Evolutionary conservation across 306 rosid species (phyloP), one percentile per base, ranked within the genome.

Genomic region (Benincasa hispida): DNA sequence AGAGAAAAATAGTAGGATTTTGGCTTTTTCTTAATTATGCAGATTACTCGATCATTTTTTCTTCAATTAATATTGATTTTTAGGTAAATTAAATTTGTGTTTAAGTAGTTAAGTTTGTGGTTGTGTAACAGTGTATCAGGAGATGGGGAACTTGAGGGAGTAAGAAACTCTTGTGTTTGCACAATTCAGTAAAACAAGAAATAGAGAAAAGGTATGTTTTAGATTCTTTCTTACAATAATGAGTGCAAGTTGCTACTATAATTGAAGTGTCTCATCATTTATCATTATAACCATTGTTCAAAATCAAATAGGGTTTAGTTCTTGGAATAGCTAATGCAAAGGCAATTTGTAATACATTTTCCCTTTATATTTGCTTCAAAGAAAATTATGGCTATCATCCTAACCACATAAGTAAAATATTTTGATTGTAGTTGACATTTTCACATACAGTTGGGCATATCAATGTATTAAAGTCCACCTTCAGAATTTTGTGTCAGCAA

Each of bases 111-210:
- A 54, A 28, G 2, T 14, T 76, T 77, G 42, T 82, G 6, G 47
- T 48, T 41, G 14, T 68, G 41, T 1, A 37, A 19, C 66, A 84
- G 87, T 79, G 80, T 75, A 6, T 81, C 80, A 54, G 87, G 79
- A 80, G 84, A 84, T 74, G 84, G 76, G 45, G 82, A 84, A 54
- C 82, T 84, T 34, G 84, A 81, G 48, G 82, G 76, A 78, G 84
- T 84, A 59, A 74, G 84, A 63, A 84, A 84, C 60, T 80, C 82
- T 78, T 84, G 87, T 75, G 75, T 84, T 34, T 84, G 87, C 82
- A 81, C 69, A 35, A 74, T 84, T 78, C 87, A 84, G 28, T 84
- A 75, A 84, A 30, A 42, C 58, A 45, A 58, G 51, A 37, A 72
- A 24, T 19, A 13, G 45, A 35, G 5, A 19, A 41, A 48, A 42